phyloP scores from a whole-genome alignment of 2,329 filamentous ascomycete species.

The Neonectria hederae region DNA sequence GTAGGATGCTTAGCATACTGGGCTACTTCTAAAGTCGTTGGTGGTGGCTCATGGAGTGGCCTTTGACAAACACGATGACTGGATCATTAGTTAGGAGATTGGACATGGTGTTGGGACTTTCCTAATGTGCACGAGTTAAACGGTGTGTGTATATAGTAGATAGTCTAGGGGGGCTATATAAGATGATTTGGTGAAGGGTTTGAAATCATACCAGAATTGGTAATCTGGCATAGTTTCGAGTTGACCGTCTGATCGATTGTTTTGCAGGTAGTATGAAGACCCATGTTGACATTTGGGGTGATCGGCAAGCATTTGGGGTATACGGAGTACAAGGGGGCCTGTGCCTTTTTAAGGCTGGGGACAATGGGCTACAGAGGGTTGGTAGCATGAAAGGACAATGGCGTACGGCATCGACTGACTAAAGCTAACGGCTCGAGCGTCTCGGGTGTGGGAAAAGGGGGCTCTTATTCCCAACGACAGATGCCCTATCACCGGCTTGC shows the following conservation, averaged over 20 bases:
- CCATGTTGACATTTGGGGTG: neutral
- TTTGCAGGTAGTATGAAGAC: neutral
- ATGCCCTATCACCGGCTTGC: conserved; percentile 6
- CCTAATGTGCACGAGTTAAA: neutral
- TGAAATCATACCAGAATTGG: neutral
- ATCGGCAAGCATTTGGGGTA: neutral
- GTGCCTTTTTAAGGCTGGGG: neutral
- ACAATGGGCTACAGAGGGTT: neutral
- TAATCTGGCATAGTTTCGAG: neutral
- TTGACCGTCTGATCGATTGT: neutral
- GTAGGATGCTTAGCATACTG: no score
- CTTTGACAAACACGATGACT: neutral
- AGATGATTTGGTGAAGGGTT: neutral
- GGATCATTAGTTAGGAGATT: no score
- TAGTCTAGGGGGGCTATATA: neutral
- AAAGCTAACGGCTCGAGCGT: neutral
- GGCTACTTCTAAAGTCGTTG: no score
- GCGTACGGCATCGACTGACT: conserved; percentile 14
- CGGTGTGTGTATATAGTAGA: neutral
- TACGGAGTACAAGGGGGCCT: neutral
- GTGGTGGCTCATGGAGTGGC: no score
- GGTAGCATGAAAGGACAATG: neutral
- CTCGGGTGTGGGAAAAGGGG: neutral
- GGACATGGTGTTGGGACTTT: no score
- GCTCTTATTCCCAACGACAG: neutral